Base-by-base conservation (phyloP, 192 early-diverging fungal species). In the Dimargaris cristalligena region DNA sequence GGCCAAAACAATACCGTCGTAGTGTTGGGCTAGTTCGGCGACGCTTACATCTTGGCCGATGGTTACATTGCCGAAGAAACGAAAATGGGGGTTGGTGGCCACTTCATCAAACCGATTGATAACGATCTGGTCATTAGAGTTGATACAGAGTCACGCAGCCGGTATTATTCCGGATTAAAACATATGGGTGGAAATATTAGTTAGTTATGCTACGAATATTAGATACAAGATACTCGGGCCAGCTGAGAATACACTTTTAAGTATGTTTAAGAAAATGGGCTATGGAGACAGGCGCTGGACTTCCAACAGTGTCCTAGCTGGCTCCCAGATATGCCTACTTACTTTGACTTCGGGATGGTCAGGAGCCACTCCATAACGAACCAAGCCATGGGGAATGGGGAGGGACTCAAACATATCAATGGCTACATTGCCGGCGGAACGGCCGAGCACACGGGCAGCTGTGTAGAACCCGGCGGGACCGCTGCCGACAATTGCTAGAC, bases 301-400 rank as follows among this genome's bases (percentile, higher is more conserved):
- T n/a, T n/a, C n/a, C n/a, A n/a, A n/a, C n/a, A n/a, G n/a, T n/a
- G n/a, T n/a, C n/a, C n/a, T n/a, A n/a, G n/a, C n/a, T n/a, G n/a
- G n/a, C n/a, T n/a, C n/a, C n/a, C n/a, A n/a, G n/a, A n/a, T n/a
- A n/a, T n/a, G n/a, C n/a, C 2, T 66, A 26, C 22, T 10, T 72
- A 85, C 89, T 76, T 98, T 98, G 26, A 94, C 95, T 71, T 95
- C 92, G 6, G 88, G 90, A 63, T 98, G 95, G 68, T 95, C 91
- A 4, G 95, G 91, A 25, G 95, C 92, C 18, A 98, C 93, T 30
- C 92, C 95, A 68, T 80, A 98, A 1, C 92, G 79, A 28, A 91
- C 91, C 6, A 96, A 74, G 1, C 95, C 92, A 67, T 86, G 84
- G 3, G 95, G 95, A 0, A 88, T 74, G 0, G 91, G 89, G 0